phyloP scores from a whole-genome alignment of 768 basidiomycete genomes.

The Boletus coccyginus region DNA sequence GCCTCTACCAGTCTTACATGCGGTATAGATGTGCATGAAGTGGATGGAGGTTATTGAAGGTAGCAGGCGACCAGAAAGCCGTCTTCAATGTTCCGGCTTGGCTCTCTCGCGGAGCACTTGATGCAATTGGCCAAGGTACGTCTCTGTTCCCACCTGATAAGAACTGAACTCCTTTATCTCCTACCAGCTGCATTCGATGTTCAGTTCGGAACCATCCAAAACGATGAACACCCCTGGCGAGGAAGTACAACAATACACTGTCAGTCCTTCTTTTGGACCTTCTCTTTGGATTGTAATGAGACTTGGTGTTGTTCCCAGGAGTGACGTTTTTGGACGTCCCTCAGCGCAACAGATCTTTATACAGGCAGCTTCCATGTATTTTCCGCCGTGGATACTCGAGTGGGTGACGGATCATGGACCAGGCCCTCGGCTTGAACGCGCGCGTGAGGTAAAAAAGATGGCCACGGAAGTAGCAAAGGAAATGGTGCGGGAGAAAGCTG shows the following conservation, averaged over 20 bases:
- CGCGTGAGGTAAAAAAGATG: conserved; percentile 8
- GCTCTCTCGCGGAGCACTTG: conserved; percentile 45
- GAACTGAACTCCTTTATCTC: neutral
- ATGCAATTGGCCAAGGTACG: conserved; percentile 49
- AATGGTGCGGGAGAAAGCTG: conserved; percentile 18
- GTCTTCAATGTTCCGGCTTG: conserved; percentile 26
- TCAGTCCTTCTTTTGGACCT: neutral
- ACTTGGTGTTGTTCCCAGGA: conserved; percentile 18
- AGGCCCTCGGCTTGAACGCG: conserved; percentile 18
- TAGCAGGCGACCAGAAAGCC: conserved; percentile 4
- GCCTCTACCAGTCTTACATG: neutral
- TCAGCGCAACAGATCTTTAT: conserved; percentile 18
- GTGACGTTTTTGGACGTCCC: conserved; percentile 17
- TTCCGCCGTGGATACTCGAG: conserved; percentile 26
- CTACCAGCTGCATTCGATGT: conserved; percentile 47
- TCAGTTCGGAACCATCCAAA: conserved; percentile 33
- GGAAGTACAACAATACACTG: conserved; percentile 10
- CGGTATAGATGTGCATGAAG: conserved; percentile 19
- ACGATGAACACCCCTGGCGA: conserved; percentile 12
- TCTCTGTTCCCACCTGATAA: neutral
- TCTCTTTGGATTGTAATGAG: conserved; percentile 2
- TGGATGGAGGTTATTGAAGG: conserved; percentile 22
- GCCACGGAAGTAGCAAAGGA: conserved; percentile 11
- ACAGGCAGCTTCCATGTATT: conserved; percentile 10
- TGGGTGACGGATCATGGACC: conserved; percentile 32